Base-by-base conservation (phyloP, 768 basidiomycete species). In the Kwoniella sp. region DNA sequence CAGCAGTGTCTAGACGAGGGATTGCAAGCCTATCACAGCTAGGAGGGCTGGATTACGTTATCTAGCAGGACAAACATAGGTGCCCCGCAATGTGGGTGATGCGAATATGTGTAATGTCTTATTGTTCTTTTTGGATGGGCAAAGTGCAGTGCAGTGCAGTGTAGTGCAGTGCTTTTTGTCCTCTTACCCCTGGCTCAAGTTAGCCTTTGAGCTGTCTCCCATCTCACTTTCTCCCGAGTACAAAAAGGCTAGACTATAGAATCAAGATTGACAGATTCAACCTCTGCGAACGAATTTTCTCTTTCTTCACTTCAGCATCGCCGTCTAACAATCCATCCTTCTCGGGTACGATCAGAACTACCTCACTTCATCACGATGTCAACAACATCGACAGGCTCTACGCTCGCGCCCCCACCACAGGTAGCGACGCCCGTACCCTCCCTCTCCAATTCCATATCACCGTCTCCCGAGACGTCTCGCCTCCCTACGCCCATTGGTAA, bases 391-490 rank as follows among this genome's bases (percentile, higher is more conserved):
- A 44, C 40, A 19, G 40, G 40, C 40, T 19, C 40, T 6, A 44
- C 40, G 40, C 40, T 44, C 17, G 48, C 48, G 48, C 48, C 48
- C 17, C 13, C 25, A 25, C 2, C 57, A 8, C 27, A 27, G 25
- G 26, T 40, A 13, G 37, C 37, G 9, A 56, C 62, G 15, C 62
- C 62, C 37, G 22, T 57, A 1, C 62, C 62, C 19, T 64, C 62
- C 0, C 53, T 64, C 3, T 64, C 62, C 24, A 55, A 44, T 19
- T 64, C 62, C 17, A 55, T 53, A 1, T 55, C 62, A 19, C 55
- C 62, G 15, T 64, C 62, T 8, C 62, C 62, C 9, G 62, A 64
- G 12, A 44, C 44, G n/a, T 64, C 62, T 1, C 48, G 62, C 26
- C 50, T 64, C 1, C 62, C 62, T 15, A 64, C 62, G 8, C 62